Conservation (phyloP, 352 stramenopile species). For the Pythium grandisporangium region DNA sequence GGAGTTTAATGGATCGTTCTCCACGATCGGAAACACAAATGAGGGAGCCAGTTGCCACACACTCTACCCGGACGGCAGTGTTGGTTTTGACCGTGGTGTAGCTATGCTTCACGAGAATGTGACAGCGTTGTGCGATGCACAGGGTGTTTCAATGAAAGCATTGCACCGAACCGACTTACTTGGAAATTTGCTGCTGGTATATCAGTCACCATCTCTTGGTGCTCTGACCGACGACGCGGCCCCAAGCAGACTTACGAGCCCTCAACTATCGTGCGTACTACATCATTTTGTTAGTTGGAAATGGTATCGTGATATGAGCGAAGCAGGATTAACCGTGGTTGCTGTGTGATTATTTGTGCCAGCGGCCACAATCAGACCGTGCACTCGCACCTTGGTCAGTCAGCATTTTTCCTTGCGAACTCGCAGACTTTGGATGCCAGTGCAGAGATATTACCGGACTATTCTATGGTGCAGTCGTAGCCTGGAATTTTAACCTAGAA, state of each 20-base stretch:
- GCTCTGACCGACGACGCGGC: conserved; percentile 7
- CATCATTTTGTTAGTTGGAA: too few species aligned
- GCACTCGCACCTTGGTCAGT: conserved; percentile 13
- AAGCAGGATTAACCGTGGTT: too few species aligned
- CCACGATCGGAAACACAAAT: conserved; percentile 71
- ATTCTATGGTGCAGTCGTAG: conserved; percentile 20
- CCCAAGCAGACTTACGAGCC: too few species aligned
- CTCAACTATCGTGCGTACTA: too few species aligned
- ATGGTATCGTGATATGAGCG: too few species aligned
- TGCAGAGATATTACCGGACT: conserved; percentile 59
- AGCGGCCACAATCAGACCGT: too few species aligned
- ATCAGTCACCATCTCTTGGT: conserved; percentile 26
- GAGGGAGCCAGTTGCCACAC: conserved; percentile 75
- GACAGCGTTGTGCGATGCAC: conserved; percentile 35
- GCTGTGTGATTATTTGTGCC: too few species aligned
- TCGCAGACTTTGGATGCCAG: conserved; percentile 37
- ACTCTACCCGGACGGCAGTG: conserved; percentile 71
- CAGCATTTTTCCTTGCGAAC: conserved; percentile 25
- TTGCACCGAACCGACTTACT: conserved; percentile 51
- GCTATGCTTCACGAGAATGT: conserved; percentile 77
- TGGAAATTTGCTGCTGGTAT: conserved; percentile 56
- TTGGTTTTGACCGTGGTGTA: conserved; percentile 66
- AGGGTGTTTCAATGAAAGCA: conserved; percentile 24
- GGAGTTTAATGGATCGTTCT: conserved; percentile 82
- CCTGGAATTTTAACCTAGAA: too few species aligned